Evolutionary conservation across 345 rosid genomes (phyloP).

Genomic region (Excoecaria agallocha): DNA sequence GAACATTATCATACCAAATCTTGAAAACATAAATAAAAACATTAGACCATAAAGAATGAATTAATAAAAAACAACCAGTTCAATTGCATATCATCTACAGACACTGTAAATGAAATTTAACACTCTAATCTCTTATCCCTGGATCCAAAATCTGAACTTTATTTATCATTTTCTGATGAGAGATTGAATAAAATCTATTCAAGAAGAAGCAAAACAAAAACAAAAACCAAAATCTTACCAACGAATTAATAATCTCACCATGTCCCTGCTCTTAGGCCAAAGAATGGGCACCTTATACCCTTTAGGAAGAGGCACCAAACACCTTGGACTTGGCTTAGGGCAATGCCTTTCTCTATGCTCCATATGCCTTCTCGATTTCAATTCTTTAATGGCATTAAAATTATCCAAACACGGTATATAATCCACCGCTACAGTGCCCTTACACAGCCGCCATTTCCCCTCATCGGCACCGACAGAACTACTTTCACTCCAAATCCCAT

Average conservation of each 20-base stretch:
- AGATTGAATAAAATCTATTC: background rate
- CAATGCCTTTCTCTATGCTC: constrained; percentile 92
- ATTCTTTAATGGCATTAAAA: constrained; percentile 49
- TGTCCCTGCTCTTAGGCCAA: constrained; percentile 96
- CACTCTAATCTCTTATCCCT: background rate
- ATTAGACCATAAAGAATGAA: background rate
- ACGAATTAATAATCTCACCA: constrained; percentile 72
- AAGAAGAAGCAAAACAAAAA: background rate
- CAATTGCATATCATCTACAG: background rate
- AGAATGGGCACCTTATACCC: constrained; percentile 67
- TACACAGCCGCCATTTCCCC: constrained; percentile 52
- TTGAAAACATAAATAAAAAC: constrained; percentile 23
- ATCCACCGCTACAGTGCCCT: constrained; percentile 51
- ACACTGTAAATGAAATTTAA: background rate
- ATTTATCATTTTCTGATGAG: background rate
- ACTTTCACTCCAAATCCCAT: background rate
- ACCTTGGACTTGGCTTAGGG: constrained; percentile 58
- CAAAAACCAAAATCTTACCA: constrained; percentile 43
- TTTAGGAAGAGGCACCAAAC: constrained; percentile 68
- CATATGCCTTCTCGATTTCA: constrained; percentile 73
- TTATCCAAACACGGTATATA: constrained; percentile 86
- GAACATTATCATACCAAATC: constrained; percentile 86
- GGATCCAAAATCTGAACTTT: background rate
- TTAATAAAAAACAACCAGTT: background rate
- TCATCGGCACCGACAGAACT: background rate